These are phyloP conservation scores for Knoxia roxburghii DNA, from an alignment of 257 asterid genomes.

Conservation along the genomic window DNA sequence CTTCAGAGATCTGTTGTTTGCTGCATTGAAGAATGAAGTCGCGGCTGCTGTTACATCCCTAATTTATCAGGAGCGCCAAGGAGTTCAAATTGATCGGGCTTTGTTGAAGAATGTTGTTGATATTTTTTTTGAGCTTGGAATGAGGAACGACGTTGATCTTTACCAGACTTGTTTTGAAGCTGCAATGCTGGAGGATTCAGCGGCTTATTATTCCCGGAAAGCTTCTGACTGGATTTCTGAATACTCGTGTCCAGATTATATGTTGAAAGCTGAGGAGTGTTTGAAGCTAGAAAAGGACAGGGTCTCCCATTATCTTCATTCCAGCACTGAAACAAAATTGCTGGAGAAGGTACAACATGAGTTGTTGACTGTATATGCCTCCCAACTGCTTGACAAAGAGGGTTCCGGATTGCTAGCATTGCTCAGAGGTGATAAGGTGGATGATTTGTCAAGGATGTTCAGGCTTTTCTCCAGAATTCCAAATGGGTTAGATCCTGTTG, in stretches of 20 bases:
- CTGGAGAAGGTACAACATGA: conserved; percentile 96
- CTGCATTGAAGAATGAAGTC: no score
- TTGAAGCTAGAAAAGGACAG: conserved; percentile 82
- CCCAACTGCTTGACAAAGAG: conserved; percentile 94
- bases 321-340: conserved; percentile 87
- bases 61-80: no score
- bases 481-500: conserved; percentile 79
- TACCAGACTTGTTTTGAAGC: conserved; percentile 87
- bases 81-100: no score
- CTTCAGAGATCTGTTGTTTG: no score
- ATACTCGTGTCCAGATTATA: conserved; percentile 97
- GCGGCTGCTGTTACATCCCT: no score
- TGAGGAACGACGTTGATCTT: conserved; percentile 82
- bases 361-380: conserved; percentile 82
- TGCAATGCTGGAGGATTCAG: conserved; percentile 74
- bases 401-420: conserved; percentile 94
- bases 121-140: conserved; percentile 94
- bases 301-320: conserved; percentile 88
- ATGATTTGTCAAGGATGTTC: conserved; percentile 93
- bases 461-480: conserved; percentile 89
- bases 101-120: conserved; percentile 61
- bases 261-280: conserved; percentile 93
- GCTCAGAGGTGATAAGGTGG: conserved; percentile 97
- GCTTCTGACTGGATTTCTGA: conserved; percentile 97
- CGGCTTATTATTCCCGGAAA: conserved; percentile 93